Evolutionary conservation across 495 filamentous ascomycete species (phyloP).

Genomic region (Penicillium coffeae): DNA sequence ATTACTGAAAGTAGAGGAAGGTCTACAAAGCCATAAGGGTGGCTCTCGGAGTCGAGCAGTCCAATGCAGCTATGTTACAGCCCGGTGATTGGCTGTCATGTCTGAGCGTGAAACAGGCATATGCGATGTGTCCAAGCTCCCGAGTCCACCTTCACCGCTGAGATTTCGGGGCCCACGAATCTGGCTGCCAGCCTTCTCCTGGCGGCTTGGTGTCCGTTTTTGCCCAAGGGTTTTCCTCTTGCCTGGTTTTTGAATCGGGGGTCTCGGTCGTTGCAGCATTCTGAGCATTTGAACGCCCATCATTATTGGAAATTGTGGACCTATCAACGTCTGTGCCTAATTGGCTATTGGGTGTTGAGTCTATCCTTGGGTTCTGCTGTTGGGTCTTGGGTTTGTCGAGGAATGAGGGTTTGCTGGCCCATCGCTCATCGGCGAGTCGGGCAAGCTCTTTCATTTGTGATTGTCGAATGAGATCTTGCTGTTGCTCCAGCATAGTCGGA

Average conservation of each 20-base stretch:
- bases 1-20: too few species aligned
- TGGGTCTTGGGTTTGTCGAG: constrained; percentile 53
- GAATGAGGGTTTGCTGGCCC: constrained; percentile 70
- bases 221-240: constrained; percentile 60
- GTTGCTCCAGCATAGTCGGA: constrained; percentile 73
- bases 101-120: not conserved
- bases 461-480: constrained; percentile 62
- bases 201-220: constrained; percentile 41
- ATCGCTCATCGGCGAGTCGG: constrained; percentile 75
- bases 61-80: too few species aligned
- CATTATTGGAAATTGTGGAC: not conserved
- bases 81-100: not conserved
- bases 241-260: constrained; percentile 18
- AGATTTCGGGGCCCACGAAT: constrained; percentile 57
- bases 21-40: not conserved
- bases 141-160: constrained; percentile 26
- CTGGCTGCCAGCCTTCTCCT: constrained; percentile 73
- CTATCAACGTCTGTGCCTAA: not conserved
- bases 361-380: constrained; percentile 38
- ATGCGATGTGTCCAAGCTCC: not conserved
- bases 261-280: constrained; percentile 6
- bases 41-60: too few species aligned
- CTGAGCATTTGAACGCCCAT: not conserved
- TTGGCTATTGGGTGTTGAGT: constrained; percentile 11
- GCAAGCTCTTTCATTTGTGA: constrained; percentile 69